Conservation (phyloP, 805 yeast species). For the Saturnispora halmiae region DNA sequence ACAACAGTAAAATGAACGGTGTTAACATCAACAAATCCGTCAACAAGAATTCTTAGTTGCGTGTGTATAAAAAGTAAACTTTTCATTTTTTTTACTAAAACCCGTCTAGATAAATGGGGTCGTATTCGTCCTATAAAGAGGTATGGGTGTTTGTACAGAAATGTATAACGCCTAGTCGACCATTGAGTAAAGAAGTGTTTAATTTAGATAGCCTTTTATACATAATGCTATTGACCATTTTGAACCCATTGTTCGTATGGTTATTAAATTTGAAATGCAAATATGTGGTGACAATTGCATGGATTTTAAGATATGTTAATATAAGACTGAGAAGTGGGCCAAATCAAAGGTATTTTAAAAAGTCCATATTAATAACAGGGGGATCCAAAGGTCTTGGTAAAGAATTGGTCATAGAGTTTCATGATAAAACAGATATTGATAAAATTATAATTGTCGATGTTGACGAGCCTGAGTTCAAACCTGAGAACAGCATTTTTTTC, state of each 20-base stretch:
- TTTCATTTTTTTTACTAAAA: neutral
- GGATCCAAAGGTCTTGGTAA: constrained; percentile 45
- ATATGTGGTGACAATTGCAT: constrained; percentile 10
- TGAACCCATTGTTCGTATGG: constrained; percentile 13
- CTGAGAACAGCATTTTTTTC: constrained; percentile 19
- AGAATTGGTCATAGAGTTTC: constrained; percentile 26
- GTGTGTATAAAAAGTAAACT: too few relatives aligned
- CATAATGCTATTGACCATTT: constrained; percentile 7
- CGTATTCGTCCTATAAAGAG: neutral
- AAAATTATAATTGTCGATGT: constrained; percentile 30
- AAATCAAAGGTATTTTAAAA: neutral
- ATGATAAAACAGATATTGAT: constrained; percentile 5
- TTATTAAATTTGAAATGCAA: constrained; percentile 4
- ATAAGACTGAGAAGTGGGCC: constrained; percentile 3
- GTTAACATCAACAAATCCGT: constrained; percentile 57
- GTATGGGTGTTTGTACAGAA: neutral
- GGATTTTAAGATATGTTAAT: constrained; percentile 19
- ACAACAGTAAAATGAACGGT: constrained; percentile 61
- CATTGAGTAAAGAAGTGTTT: constrained; percentile 2
- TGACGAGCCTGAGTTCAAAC: constrained; percentile 11
- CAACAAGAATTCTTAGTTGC: constrained; percentile 34
- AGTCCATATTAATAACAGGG: constrained; percentile 31
- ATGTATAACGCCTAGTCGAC: constrained; percentile 6
- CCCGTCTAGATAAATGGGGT: neutral
- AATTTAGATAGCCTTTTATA: constrained; percentile 14